Evolutionary conservation across 768 basidiomycete species (phyloP).

Genomic region (Polyporus arcularius): DNA sequence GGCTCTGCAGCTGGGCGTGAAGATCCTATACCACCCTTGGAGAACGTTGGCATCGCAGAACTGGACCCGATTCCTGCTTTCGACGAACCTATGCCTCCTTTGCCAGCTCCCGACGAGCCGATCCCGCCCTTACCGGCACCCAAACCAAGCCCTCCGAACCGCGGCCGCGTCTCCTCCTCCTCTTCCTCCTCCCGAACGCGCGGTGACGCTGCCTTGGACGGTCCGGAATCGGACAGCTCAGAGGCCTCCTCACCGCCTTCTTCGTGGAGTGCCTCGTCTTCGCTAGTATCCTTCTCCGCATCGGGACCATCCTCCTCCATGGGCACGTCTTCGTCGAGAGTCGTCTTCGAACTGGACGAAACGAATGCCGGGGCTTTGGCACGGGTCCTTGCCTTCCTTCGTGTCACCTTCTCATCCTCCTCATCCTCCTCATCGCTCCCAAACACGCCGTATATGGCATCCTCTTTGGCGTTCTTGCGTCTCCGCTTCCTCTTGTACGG

Average conservation of each 20-base stretch:
- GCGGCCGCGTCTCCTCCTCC: conserved; percentile 41
- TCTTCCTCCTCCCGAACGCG: conserved; percentile 54
- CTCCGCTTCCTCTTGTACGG: conserved; percentile 75
- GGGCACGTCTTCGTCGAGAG: conserved; percentile 39
- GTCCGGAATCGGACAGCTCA: conserved; percentile 44
- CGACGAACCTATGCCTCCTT: conserved; percentile 25
- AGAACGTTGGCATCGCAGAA: conserved; percentile 29
- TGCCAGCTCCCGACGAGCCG: conserved; percentile 29
- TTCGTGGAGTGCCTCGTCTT: conserved; percentile 39
- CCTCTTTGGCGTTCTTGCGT: conserved; percentile 66
- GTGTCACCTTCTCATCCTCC: conserved; percentile 38
- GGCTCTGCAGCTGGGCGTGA: conserved; percentile 24
- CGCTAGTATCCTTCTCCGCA: conserved; percentile 25
- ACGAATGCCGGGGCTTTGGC: conserved; percentile 79
- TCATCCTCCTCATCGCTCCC: conserved; percentile 74
- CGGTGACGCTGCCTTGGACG: conserved; percentile 57
- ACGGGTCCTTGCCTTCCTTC: conserved; percentile 36
- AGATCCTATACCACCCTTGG: conserved; percentile 47
- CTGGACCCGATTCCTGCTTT: conserved; percentile 22
- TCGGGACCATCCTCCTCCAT: conserved; percentile 36
- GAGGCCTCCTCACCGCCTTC: conserved; percentile 32
- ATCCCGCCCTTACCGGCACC: conserved; percentile 41
- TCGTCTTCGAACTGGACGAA: conserved; percentile 47
- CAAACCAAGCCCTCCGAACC: conserved; percentile 49
- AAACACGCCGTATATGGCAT: conserved; percentile 76